Conservation (phyloP, 2,329 filamentous ascomycete genomes). For the Passalora sequoiae region DNA sequence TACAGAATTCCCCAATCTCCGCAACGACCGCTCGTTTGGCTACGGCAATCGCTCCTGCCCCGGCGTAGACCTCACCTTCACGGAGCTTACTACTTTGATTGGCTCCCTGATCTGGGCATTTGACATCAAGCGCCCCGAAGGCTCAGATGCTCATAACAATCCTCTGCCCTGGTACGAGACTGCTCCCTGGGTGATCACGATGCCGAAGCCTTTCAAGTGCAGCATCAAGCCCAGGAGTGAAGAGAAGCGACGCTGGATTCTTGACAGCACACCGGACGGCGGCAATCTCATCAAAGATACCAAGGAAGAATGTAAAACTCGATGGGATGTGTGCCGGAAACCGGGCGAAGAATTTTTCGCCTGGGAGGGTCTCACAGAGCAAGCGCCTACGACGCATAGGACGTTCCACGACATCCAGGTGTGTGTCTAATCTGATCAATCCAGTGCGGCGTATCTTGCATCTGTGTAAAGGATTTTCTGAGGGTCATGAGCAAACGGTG, state of each 20-base stretch:
- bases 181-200: constrained; percentile 34
- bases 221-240: constrained; percentile 29
- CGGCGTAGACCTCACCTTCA: constrained; percentile 32
- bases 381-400: constrained; percentile 11
- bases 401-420: background rate
- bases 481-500: background rate
- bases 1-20: constrained; percentile 33
- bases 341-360: constrained; percentile 20
- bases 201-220: constrained; percentile 31
- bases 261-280: constrained; percentile 24
- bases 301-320: constrained; percentile 17
- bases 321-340: constrained; percentile 22
- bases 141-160: constrained; percentile 20
- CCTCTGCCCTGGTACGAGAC: constrained; percentile 33
- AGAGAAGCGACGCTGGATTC: constrained; percentile 29
- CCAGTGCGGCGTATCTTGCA: background rate
- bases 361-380: constrained; percentile 25
- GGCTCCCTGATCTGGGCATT: constrained; percentile 31
- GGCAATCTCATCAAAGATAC: constrained; percentile 24
- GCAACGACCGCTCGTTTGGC: constrained; percentile 32
- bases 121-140: constrained; percentile 28
- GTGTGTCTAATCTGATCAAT: background rate
- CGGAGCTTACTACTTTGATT: constrained; percentile 30
- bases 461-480: background rate
- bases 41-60: constrained; percentile 34